Evolutionary conservation across 176 grass and related monocot genomes (phyloP).

Genomic region (Ensete glaucum): DNA sequence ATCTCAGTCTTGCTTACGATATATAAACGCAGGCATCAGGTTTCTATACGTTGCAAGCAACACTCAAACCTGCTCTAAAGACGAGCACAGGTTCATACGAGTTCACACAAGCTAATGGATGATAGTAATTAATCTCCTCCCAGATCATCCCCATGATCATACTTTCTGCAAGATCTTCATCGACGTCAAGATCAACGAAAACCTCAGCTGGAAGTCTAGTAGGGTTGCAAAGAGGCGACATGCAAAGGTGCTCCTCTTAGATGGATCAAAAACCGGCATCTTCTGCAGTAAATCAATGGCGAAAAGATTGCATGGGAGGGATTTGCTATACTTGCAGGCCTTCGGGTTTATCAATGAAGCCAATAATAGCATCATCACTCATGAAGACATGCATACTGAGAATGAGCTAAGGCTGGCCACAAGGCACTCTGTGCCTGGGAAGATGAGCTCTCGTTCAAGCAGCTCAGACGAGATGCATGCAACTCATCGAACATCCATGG

Average conservation of each 20-base stretch:
- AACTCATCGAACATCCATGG: slow-evolving; percentile 36
- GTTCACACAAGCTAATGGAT: slow-evolving; percentile 14
- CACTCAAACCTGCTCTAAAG: slow-evolving; percentile 4
- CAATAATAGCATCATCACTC: slow-evolving; percentile 28
- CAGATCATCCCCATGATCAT: slow-evolving; percentile 37
- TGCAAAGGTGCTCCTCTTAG: slow-evolving; percentile 28
- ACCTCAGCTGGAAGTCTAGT: slow-evolving; percentile 23
- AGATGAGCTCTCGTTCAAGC: slow-evolving; percentile 35
- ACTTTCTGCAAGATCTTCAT: slow-evolving; percentile 32
- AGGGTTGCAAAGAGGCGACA: slow-evolving; percentile 29
- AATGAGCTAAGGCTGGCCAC: slow-evolving; percentile 31
- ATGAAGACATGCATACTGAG: slow-evolving; percentile 25
- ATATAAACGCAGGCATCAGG: background rate
- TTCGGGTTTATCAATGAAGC: slow-evolving; percentile 33
- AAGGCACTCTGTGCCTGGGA: slow-evolving; percentile 27
- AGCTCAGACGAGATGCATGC: slow-evolving; percentile 41
- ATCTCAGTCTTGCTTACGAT: background rate
- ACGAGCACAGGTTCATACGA: slow-evolving; percentile 18
- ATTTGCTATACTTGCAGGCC: slow-evolving; percentile 28
- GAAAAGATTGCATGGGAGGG: slow-evolving; percentile 30
- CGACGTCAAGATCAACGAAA: slow-evolving; percentile 28
- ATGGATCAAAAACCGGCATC: slow-evolving; percentile 38
- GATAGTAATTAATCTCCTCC: slow-evolving; percentile 31
- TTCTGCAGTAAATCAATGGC: slow-evolving; percentile 34
- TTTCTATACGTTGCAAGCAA: background rate